Evolutionary conservation across 139 green algal genomes (phyloP).

Genomic region (Chlamydomonas sp.): DNA sequence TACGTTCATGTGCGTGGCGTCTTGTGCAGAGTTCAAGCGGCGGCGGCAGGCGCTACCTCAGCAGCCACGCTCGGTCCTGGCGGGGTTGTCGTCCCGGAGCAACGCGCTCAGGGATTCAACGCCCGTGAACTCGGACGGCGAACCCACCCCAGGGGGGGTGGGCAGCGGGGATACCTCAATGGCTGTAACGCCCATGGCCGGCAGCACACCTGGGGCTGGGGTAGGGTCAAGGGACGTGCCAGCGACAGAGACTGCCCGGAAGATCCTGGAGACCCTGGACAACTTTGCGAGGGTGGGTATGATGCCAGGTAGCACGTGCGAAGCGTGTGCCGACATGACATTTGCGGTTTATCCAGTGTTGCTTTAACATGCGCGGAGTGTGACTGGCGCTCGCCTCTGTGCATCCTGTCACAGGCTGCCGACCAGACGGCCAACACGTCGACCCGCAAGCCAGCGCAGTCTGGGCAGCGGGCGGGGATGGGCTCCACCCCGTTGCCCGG

Average conservation of each 20-base stretch:
- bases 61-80: slow-evolving; percentile 37
- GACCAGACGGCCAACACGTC: slow-evolving; percentile 6
- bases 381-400: background rate
- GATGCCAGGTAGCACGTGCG: no score
- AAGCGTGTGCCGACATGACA: background rate
- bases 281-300: slow-evolving; percentile 41
- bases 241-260: slow-evolving; percentile 44
- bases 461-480: no score
- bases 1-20: background rate
- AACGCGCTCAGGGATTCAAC: background rate
- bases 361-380: no score
- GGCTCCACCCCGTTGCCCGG: background rate
- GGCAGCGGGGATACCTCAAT: background rate
- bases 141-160: slow-evolving; percentile 1
- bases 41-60: slow-evolving; percentile 35
- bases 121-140: slow-evolving; percentile 1
- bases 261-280: slow-evolving; percentile 48
- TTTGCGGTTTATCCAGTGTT: background rate
- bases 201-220: no score
- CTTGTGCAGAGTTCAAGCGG: slow-evolving; percentile 44
- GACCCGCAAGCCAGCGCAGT: background rate
- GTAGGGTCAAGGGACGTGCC: background rate
- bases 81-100: slow-evolving; percentile 9
- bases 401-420: background rate
- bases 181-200: background rate